Conservation (phyloP, 441 rosid species). For the Omphalea diandra region DNA sequence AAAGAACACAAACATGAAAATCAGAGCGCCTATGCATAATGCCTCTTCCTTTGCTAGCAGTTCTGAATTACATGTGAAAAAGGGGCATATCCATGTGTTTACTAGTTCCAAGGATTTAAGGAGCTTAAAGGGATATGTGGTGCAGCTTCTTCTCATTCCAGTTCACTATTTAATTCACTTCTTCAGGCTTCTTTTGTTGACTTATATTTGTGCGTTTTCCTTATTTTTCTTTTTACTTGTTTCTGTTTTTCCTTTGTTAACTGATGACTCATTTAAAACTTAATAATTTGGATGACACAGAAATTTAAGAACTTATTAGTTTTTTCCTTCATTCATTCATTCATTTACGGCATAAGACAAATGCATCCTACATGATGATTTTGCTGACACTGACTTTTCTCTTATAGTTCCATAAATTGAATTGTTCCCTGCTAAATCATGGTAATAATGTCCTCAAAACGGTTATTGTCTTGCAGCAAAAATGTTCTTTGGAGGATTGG, state of each 20-base stretch:
- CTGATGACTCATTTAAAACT: neutral
- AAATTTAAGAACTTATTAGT: neutral
- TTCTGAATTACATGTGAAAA: neutral
- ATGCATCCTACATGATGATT: neutral
- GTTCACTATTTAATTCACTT: neutral
- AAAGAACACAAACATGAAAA: neutral
- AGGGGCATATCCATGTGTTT: neutral
- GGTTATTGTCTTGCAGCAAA: constrained; percentile 67
- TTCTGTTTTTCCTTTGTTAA: neutral
- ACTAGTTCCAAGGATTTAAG: constrained; percentile 6
- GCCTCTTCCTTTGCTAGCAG: neutral
- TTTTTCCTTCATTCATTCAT: neutral
- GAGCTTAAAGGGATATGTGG: neutral
- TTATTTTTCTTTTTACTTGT: too few relatives aligned
- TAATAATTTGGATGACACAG: neutral
- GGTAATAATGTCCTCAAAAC: constrained; percentile 45
- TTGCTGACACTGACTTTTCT: neutral
- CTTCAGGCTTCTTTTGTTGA: neutral
- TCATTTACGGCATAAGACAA: neutral
- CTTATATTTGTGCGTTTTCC: neutral
- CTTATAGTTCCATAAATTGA: constrained; percentile 14
- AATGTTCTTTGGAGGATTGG: constrained; percentile 90
- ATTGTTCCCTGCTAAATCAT: constrained; percentile 18
- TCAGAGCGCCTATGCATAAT: neutral
- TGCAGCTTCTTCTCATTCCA: neutral